Evolutionary conservation across 208 protist genomes (phyloP).

Genomic region (Leishmania lainsoni): DNA sequence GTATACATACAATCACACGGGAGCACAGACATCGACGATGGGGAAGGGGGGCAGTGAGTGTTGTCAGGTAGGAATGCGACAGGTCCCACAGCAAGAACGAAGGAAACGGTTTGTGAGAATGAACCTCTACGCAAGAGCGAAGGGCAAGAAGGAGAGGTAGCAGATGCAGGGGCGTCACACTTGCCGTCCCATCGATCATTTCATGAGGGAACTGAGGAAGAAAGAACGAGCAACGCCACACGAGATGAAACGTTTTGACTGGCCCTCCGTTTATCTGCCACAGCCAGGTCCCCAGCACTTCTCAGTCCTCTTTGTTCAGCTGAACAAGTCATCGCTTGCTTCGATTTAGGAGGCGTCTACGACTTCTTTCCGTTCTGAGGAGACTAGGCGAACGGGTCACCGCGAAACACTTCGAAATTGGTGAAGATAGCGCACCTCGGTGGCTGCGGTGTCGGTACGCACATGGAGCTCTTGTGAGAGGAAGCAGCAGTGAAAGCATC

Average conservation of each 20-base stretch:
- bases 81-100: not conserved
- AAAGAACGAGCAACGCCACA: not conserved
- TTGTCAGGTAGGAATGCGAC: not conserved
- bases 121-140: not conserved
- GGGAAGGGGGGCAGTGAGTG: not conserved
- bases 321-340: not conserved
- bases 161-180: not conserved
- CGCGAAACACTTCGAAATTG: slow-evolving; percentile 14
- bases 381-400: slow-evolving; percentile 9
- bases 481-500: not conserved
- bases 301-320: not conserved
- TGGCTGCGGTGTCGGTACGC: not conserved
- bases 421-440: slow-evolving; percentile 11
- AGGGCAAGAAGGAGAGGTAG: not conserved
- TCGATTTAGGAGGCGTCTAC: slow-evolving; percentile 8
- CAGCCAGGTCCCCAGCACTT: not conserved
- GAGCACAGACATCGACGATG: not conserved
- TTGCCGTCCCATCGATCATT: not conserved
- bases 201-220: not conserved
- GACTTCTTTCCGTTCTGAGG: slow-evolving; percentile 6
- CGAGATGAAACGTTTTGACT: not conserved
- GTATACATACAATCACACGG: slow-evolving; percentile 2
- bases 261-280: not conserved
- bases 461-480: slow-evolving; percentile 9
- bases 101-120: not conserved